These are phyloP conservation scores for Russula vinacea DNA, from an alignment of 768 basidiomycete genomes.

Conservation along the genomic window DNA sequence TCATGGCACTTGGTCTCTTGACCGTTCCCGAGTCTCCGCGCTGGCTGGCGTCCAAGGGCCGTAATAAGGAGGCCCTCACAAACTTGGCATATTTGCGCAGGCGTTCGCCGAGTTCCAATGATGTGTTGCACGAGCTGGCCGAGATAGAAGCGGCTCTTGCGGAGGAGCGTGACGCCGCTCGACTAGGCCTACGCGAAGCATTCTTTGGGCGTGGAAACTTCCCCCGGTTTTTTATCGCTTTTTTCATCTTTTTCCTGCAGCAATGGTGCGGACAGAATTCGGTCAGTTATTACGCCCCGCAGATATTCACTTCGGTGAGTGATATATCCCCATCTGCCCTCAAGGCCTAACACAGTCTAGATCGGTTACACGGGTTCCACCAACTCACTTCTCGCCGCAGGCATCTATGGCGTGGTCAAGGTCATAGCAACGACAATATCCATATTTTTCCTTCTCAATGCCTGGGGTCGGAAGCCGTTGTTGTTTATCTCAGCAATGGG, in stretches of 20 bases:
- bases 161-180: conserved; percentile 65
- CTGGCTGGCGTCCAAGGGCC: conserved; percentile 66
- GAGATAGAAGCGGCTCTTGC: conserved; percentile 79
- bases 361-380: conserved; percentile 62
- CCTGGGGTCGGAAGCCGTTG: conserved; percentile 64
- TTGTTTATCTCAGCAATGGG: conserved; percentile 71
- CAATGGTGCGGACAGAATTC: conserved; percentile 86
- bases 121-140: conserved; percentile 57
- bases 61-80: conserved; percentile 48
- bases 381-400: conserved; percentile 67
- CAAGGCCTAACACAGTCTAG: conserved; percentile 33
- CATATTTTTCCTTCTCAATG: conserved; percentile 65
- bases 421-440: conserved; percentile 63
- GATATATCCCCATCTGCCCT: neutral
- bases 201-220: conserved; percentile 81
- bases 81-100: conserved; percentile 67
- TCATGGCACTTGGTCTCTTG: conserved; percentile 63
- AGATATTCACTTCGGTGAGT: conserved; percentile 64
- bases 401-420: conserved; percentile 68
- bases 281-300: conserved; percentile 70
- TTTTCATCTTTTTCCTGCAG: conserved; percentile 73
- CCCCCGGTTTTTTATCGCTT: conserved; percentile 80
- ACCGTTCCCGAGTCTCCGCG: conserved; percentile 75
- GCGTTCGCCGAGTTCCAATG: conserved; percentile 42
- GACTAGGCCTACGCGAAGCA: conserved; percentile 64